Conservation (phyloP, 1,284 basidiomycete genomes). For the Moesziomyces globuligerus region DNA sequence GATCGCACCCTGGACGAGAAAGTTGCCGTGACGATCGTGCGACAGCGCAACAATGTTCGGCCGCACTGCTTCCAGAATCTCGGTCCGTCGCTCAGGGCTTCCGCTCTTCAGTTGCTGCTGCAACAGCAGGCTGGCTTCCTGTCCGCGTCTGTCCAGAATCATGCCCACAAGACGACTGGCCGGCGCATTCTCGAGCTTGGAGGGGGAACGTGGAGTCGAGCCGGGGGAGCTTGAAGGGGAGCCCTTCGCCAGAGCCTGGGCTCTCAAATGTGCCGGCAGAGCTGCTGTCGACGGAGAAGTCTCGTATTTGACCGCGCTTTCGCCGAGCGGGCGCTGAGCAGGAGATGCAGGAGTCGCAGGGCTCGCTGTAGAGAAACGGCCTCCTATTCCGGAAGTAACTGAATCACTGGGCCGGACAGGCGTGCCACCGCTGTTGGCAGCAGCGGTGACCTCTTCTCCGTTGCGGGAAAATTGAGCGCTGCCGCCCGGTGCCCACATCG, state of each 20-base stretch:
- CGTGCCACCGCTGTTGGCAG: background rate
- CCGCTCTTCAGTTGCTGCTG: constrained; percentile 61
- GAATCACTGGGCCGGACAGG: constrained; percentile 11
- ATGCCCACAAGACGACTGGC: constrained; percentile 30
- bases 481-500: constrained; percentile 28
- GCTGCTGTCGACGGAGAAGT: background rate
- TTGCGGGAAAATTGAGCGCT: background rate
- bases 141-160: constrained; percentile 40
- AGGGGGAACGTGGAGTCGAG: constrained; percentile 2
- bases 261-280: constrained; percentile 5
- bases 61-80: constrained; percentile 47
- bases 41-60: constrained; percentile 39
- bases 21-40: constrained; percentile 61
- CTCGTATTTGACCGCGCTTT: background rate
- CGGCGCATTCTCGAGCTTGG: constrained; percentile 19
- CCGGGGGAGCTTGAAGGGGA: constrained; percentile 17
- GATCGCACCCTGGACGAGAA: constrained; percentile 56
- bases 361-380: constrained; percentile 17
- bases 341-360: background rate
- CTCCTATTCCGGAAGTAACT: constrained; percentile 18
- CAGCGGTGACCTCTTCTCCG: background rate
- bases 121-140: constrained; percentile 55
- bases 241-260: constrained; percentile 3
- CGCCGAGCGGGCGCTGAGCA: background rate
- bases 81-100: constrained; percentile 16